phyloP scores from a whole-genome alignment of 805 yeast species.

The Sungouiella blattae region DNA sequence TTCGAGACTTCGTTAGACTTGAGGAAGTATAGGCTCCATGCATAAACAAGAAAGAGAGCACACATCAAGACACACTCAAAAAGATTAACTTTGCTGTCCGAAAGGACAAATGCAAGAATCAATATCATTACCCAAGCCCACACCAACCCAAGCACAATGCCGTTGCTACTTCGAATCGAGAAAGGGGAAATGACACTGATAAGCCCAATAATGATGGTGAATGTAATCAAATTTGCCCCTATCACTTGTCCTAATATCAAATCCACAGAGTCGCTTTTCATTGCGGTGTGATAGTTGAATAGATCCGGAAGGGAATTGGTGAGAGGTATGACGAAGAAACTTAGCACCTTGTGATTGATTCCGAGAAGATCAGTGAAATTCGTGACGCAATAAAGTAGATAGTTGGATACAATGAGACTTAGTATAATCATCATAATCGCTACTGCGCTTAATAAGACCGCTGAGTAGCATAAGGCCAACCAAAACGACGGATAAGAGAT shows the following conservation, averaged over 20 bases:
- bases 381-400: conserved; percentile 28
- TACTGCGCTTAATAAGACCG: conserved; percentile 9
- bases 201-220: conserved; percentile 32
- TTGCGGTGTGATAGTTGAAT: conserved; percentile 30
- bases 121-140: conserved; percentile 27
- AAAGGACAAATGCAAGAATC: conserved; percentile 25
- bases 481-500: conserved; percentile 12
- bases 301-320: conserved; percentile 38
- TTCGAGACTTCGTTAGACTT: not conserved
- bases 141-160: conserved; percentile 19
- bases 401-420: conserved; percentile 34
- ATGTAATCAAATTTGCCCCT: conserved; percentile 32
- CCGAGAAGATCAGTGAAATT: conserved; percentile 20
- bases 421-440: conserved; percentile 20
- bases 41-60: not conserved
- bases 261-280: conserved; percentile 26
- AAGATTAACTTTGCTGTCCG: conserved; percentile 33
- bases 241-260: conserved; percentile 36
- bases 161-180: conserved; percentile 13
- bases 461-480: conserved; percentile 9
- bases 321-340: conserved; percentile 34
- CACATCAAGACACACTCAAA: conserved; percentile 28
- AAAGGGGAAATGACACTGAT: conserved; percentile 25
- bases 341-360: conserved; percentile 27
- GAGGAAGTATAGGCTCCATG: not conserved